phyloP scores from a whole-genome alignment of 129 eudicot genomes.

The Flaveria robusta region DNA sequence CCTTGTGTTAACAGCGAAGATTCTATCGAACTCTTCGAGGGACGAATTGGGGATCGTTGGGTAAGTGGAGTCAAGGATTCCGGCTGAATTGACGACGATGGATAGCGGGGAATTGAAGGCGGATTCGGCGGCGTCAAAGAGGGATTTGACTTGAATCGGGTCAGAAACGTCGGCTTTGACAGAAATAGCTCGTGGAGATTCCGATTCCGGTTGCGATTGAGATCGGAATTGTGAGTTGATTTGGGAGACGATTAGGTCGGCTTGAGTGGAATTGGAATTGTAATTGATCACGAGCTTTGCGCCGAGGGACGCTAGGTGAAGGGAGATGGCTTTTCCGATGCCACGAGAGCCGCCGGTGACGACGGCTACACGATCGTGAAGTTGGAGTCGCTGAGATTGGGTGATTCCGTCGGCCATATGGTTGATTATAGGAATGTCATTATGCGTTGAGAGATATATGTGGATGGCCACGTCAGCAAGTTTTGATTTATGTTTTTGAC shows the following conservation, averaged over 20 bases:
- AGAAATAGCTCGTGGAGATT: slow-evolving; percentile 25
- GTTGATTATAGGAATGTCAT: too few relatives aligned
- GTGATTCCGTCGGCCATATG: background rate
- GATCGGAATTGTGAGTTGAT: slow-evolving; percentile 33
- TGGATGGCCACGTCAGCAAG: too few relatives aligned
- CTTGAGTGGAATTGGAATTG: slow-evolving; percentile 43
- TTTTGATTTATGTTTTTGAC: too few relatives aligned
- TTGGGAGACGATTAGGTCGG: slow-evolving; percentile 40
- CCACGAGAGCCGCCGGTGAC: slow-evolving; percentile 68
- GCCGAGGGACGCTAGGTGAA: slow-evolving; percentile 60
- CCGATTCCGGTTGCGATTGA: slow-evolving; percentile 19
- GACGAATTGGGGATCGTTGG: slow-evolving; percentile 25
- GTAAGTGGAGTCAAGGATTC: slow-evolving; percentile 42
- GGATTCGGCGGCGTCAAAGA: slow-evolving; percentile 53
- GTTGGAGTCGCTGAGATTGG: slow-evolving; percentile 32
- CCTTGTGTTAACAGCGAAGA: slow-evolving; percentile 44
- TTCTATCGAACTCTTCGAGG: slow-evolving; percentile 39
- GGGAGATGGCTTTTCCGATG: slow-evolving; percentile 59
- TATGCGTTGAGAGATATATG: too few relatives aligned
- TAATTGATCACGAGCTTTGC: slow-evolving; percentile 57
- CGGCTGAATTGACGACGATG: slow-evolving; percentile 53
- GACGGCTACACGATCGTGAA: slow-evolving; percentile 53
- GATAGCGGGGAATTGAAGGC: slow-evolving; percentile 37
- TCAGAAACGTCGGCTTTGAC: slow-evolving; percentile 57
- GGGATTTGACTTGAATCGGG: slow-evolving; percentile 43